A percentile compares a stretch with the other conserved stretches of the same genome.
These are phyloP conservation scores for Xerocomellus intermedius DNA, from an alignment of 768 basidiomycete genomes.

Conservation along the genomic window DNA sequence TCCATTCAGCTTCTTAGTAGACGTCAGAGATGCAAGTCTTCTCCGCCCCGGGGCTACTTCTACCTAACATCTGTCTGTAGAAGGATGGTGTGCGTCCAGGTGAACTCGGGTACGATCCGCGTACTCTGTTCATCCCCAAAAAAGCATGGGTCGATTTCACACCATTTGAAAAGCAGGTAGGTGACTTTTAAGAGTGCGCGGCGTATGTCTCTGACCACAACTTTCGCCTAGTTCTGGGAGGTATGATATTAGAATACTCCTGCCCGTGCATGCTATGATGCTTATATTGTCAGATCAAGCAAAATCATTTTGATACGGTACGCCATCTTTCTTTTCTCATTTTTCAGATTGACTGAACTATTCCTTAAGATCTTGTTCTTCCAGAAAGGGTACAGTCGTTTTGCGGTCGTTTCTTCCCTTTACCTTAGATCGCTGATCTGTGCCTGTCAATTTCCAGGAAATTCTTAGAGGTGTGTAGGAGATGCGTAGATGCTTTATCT, in stretches of 20 bases:
- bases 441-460: conserved; percentile 49
- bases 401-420: conserved; percentile 28
- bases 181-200: background rate
- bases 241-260: conserved; percentile 34
- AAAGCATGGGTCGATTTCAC: conserved; percentile 81
- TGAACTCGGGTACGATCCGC: conserved; percentile 87
- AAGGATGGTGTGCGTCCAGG: conserved; percentile 77
- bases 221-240: conserved; percentile 64
- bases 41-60: background rate
- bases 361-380: conserved; percentile 79
- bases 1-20: conserved; percentile 70
- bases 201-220: background rate
- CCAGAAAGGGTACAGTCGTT: conserved; percentile 78
- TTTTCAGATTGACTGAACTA: conserved; percentile 16
- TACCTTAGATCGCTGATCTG: background rate
- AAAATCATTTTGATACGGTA: conserved; percentile 95
- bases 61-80: conserved; percentile 38
- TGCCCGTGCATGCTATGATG: background rate
- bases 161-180: conserved; percentile 90
- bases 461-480: conserved; percentile 63
- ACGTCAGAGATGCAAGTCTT: conserved; percentile 65
- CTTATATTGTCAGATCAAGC: conserved; percentile 76
- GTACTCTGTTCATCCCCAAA: conserved; percentile 79
- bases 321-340: conserved; percentile 4
- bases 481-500: background rate